These are phyloP conservation scores for Pseudohalonectria lignicola DNA, from an alignment of 2,329 filamentous ascomycete species.

Conservation along the genomic window DNA sequence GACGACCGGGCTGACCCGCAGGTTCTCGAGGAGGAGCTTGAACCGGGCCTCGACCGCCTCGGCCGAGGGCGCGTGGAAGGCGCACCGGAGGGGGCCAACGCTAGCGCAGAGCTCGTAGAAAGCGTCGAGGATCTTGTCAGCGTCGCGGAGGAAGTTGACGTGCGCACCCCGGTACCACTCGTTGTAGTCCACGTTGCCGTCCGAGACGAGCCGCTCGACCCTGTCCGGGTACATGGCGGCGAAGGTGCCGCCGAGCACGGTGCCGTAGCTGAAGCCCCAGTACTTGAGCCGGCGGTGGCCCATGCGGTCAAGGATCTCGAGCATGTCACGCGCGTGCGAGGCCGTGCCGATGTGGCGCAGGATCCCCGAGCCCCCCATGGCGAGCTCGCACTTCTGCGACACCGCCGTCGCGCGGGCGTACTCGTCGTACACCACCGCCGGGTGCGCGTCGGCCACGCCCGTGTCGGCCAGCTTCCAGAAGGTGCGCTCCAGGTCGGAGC, in stretches of 20 bases:
- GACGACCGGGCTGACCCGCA: constrained; percentile 32
- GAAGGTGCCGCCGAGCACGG: constrained; percentile 38
- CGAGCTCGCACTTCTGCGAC: constrained; percentile 28
- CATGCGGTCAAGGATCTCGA: constrained; percentile 30
- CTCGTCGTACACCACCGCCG: constrained; percentile 31
- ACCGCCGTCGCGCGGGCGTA: constrained; percentile 29
- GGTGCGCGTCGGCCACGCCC: constrained; percentile 33
- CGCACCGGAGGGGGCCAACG: constrained; percentile 36
- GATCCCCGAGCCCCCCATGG: constrained; percentile 23
- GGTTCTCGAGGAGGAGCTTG: constrained; percentile 22
- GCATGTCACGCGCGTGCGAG: constrained; percentile 34
- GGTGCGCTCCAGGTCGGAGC: constrained; percentile 24
- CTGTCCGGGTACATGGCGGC: constrained; percentile 39
- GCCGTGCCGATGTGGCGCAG: constrained; percentile 30
- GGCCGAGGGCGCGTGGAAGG: constrained; percentile 26
- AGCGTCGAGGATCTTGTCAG: constrained; percentile 38
- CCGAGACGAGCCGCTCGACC: constrained; percentile 37
- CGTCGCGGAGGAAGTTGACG: constrained; percentile 38
- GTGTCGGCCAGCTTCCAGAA: constrained; percentile 32
- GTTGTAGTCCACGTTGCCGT: constrained; percentile 42
- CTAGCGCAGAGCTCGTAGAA: constrained; percentile 44
- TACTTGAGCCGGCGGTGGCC: constrained; percentile 32
- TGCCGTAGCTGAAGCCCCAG: constrained; percentile 46
- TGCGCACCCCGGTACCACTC: constrained; percentile 37
- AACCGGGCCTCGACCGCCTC: constrained; percentile 26